These are phyloP conservation scores for Citrullus amarus DNA, from an alignment of 306 rosid species.

Conservation along the genomic window DNA sequence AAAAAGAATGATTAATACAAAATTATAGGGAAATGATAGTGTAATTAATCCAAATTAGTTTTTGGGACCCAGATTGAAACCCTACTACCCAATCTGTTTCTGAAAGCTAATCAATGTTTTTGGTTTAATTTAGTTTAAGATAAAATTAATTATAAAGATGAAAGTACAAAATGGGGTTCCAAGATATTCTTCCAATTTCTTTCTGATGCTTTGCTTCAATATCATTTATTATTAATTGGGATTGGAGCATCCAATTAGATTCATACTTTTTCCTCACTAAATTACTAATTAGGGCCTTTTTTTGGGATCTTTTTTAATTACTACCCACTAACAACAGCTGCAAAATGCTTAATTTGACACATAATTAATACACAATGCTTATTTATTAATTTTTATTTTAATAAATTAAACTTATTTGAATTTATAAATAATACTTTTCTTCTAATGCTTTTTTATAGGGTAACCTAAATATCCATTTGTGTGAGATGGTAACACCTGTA, in stretches of 20 bases:
- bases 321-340: background rate
- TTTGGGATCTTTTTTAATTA: background rate
- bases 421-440: no score
- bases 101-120: background rate
- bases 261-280: background rate
- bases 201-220: background rate
- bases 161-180: background rate
- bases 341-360: background rate
- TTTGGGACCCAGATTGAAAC: background rate
- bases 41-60: background rate
- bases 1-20: background rate
- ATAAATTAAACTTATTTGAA: no score
- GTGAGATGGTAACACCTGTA: no score
- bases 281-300: no score
- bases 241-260: background rate
- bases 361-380: no score
- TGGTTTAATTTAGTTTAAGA: background rate
- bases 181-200: background rate
- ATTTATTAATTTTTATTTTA: no score
- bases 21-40: background rate
- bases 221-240: background rate
- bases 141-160: background rate
- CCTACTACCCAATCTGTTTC: slow-evolving; percentile 1
- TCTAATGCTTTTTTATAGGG: no score
- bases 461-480: no score